phyloP scores from a whole-genome alignment of 768 basidiomycete species.

The Polyporus arcularius region DNA sequence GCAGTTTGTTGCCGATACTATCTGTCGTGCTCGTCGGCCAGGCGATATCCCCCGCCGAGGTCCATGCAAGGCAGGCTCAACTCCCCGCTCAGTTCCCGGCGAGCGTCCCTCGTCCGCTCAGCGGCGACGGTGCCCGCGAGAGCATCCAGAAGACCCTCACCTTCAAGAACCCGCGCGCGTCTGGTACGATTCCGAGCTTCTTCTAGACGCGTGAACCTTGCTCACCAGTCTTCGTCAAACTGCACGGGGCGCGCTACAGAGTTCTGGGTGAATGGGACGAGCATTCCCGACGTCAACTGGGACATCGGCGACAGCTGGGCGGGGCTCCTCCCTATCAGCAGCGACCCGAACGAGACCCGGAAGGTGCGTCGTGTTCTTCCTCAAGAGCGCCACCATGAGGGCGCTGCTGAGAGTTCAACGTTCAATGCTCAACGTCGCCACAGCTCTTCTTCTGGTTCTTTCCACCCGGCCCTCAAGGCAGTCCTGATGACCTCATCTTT shows the following conservation, averaged over 20 bases:
- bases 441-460: constrained; percentile 87
- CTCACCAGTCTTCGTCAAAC: not conserved
- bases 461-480: constrained; percentile 76
- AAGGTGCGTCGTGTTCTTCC: constrained; percentile 42
- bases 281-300: constrained; percentile 68
- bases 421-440: not conserved
- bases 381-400: not conserved
- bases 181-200: constrained; percentile 37
- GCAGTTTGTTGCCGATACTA: constrained; percentile 1
- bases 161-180: constrained; percentile 66
- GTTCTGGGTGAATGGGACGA: constrained; percentile 68
- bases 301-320: constrained; percentile 78
- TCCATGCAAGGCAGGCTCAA: constrained; percentile 47
- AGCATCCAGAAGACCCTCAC: constrained; percentile 59
- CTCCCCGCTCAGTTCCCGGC: constrained; percentile 44
- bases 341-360: constrained; percentile 59
- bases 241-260: constrained; percentile 37
- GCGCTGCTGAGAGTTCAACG: not conserved
- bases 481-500: constrained; percentile 71
- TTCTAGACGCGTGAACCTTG: not conserved
- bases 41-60: constrained; percentile 37
- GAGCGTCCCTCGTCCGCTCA: constrained; percentile 15
- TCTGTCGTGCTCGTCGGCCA: constrained; percentile 4
- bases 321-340: constrained; percentile 72
- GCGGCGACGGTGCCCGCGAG: not conserved